A percentile compares a stretch with the other conserved stretches of the same genome.
These are phyloP conservation scores for Tricholoma sp. DNA, from an alignment of 768 basidiomycete species.

Conservation along the genomic window DNA sequence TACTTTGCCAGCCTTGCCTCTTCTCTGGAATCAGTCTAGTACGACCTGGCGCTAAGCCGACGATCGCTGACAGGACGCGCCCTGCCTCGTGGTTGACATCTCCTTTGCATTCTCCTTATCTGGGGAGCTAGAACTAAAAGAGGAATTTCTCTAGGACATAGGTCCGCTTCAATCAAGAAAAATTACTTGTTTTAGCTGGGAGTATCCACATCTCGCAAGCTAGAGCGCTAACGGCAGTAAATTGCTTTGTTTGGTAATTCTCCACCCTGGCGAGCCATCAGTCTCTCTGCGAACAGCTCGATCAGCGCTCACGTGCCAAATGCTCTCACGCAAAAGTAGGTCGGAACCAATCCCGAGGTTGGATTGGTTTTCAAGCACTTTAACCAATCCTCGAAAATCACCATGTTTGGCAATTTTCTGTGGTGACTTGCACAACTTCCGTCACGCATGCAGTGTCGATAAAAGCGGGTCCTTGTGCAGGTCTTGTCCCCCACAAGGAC, in stretches of 20 bases:
- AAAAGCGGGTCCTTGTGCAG: constrained; percentile 11
- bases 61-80: background rate
- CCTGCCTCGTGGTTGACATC: background rate
- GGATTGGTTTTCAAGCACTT: constrained; percentile 15
- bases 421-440: constrained; percentile 12
- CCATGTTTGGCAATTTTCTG: constrained; percentile 12
- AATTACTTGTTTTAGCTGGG: constrained; percentile 7
- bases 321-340: constrained; percentile 21
- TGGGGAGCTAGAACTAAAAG: background rate
- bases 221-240: background rate
- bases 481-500: constrained; percentile 11
- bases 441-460: constrained; percentile 13
- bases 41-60: background rate
- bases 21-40: background rate
- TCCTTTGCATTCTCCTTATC: background rate
- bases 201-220: constrained; percentile 2
- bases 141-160: constrained; percentile 12
- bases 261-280: constrained; percentile 2
- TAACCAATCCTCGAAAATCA: constrained; percentile 15
- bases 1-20: background rate
- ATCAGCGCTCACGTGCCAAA: constrained; percentile 2
- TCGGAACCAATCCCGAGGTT: constrained; percentile 23
- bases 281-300: constrained; percentile 8
- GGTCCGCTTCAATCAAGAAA: constrained; percentile 19
- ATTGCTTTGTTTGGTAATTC: constrained; percentile 13